Base-by-base conservation (phyloP, 2,329 filamentous ascomycete species). In the Fusarium sp. region DNA sequence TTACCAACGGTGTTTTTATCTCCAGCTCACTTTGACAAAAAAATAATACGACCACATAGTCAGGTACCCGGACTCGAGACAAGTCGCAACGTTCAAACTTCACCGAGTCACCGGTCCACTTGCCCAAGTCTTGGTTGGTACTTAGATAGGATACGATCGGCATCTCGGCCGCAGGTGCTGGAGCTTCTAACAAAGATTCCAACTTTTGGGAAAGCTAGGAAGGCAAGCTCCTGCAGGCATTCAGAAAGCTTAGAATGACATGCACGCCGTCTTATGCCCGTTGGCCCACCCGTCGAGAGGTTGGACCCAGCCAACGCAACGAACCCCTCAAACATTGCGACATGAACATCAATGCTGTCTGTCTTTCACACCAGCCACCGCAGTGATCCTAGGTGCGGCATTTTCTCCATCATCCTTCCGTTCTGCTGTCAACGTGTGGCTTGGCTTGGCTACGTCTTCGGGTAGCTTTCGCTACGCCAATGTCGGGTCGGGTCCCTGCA, bases 141-240 rank as follows among this genome's bases (percentile, higher is more conserved):
- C 70, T 64, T 25, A 72, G 54, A 57, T 49, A 52, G 68, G 71
- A 40, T 40, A 73, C 56, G 71, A 73, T 73, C 71, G 61, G 59
- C 71, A 67, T 56, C 45, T 68, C 40, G 30, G 42, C 54, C 57
- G 44, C n/a, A 22, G 32, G 58, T 40, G 24, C 18, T 53, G 22
- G 34, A 57, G 48, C 53, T 56, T 54, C 20, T 45, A 48, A 47
- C 52, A 52, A 37, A 30, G 59, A 49, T 44, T 37, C 47, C 55
- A 58, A 30, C 34, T 56, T 52, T 46, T 58, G 42, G 37, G 67
- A 70, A 49, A 46, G 40, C 22, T 44, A 44, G 20, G 9, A 24
- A 25, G 16, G 32, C 41, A 53, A 65, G 46, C 46, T 46, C 42
- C 52, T 37, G 62, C 62, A 65, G 41, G 61, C 62, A 63, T 29